Evolutionary conservation across 306 rosid genomes (phyloP), one percentile per base, ranked within the genome.

Genomic region (Myrica gale): DNA sequence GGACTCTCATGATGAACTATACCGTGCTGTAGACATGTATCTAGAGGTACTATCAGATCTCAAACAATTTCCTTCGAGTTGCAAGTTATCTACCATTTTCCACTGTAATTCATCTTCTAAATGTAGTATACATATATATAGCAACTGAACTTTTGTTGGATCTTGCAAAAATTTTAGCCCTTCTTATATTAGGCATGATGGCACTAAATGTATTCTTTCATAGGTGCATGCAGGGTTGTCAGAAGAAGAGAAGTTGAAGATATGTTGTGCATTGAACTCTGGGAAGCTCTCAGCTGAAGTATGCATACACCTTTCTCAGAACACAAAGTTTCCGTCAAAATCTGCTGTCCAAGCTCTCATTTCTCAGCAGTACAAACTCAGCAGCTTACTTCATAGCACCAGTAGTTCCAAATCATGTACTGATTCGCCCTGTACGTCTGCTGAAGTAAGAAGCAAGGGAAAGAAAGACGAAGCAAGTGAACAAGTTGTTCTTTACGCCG

Each of bases 141-240:
- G 43, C 66, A 53, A 56, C 21, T 56, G 41, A 43, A 54, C 54
- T 13, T 23, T 16, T 45, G 16, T 48, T 55, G 20, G 48, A 69
- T 7, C 13, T 32, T 66, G 71, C 61, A 54, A 20, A 52, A 65
- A 55, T 26, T 79, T 15, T 51, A 48, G 57, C 55, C n/a, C 19
- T 79, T 23, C 16, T 54, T 45, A 23, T n/a, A 44, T 43, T n/a
- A 19, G n/a, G 20, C 55, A 62, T 71, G 32, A 50, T 82, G 76
- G 79, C 57, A 68, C 53, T 81, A 63, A 84, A 54, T 60, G 53
- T 15, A 43, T 75, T 71, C 23, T 81, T 54, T 71, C 66, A 78
- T 71, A 95, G 99, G 97, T 90, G 46, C 99, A 95, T 69, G n/a
- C 86, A 71, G 89, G 87, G 80, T 75, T 95, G 74, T 84, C 91